Evolutionary conservation across 345 rosid genomes (phyloP).

Genomic region (Euphorbia tirucalli): DNA sequence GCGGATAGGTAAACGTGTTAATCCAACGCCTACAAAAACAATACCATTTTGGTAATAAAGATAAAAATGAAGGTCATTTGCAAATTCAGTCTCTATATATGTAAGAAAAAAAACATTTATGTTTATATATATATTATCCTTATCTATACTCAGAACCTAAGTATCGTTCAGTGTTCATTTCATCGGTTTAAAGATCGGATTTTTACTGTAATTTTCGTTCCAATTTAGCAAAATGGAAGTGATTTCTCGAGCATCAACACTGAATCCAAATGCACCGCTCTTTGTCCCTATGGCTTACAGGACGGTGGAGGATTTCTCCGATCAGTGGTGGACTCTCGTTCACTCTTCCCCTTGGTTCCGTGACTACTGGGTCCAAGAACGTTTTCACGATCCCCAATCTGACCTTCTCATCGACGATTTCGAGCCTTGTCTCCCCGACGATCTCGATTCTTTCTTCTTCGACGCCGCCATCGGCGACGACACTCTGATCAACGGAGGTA

Average conservation of each 20-base stretch:
- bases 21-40: no score
- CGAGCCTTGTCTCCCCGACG: constrained; percentile 24
- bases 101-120: background rate
- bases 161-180: background rate
- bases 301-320: constrained; percentile 68
- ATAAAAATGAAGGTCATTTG: background rate
- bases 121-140: background rate
- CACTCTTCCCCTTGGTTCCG: constrained; percentile 63
- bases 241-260: constrained; percentile 32
- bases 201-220: background rate
- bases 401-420: constrained; percentile 27
- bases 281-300: constrained; percentile 59
- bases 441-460: constrained; percentile 30
- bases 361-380: constrained; percentile 65
- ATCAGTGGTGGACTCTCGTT: constrained; percentile 68
- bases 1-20: no score
- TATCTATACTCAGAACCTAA: background rate
- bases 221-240: constrained; percentile 33
- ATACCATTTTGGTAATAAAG: background rate
- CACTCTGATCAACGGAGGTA: background rate
- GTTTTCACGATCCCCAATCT: constrained; percentile 46
- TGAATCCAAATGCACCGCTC: constrained; percentile 62
- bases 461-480: constrained; percentile 7
- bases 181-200: background rate
- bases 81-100: background rate